These are phyloP conservation scores for Lachnellula hyalina DNA, from an alignment of 2,329 filamentous ascomycete genomes.

Conservation along the genomic window DNA sequence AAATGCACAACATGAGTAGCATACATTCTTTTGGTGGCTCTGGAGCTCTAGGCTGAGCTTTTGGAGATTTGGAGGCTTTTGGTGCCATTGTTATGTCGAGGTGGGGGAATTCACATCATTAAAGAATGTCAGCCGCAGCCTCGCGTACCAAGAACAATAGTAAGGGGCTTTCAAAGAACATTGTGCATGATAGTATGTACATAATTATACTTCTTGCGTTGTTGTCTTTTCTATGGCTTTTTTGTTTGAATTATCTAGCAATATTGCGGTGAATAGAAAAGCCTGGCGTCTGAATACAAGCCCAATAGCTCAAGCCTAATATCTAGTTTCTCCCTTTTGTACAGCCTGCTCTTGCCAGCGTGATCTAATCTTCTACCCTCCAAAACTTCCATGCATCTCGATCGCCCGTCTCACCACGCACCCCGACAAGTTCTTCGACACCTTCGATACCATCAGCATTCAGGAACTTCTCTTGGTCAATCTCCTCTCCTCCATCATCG, in stretches of 20 bases:
- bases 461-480: conserved; percentile 83
- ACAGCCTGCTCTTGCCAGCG: conserved; percentile 20
- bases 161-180: conserved; percentile 6
- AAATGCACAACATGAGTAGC: not conserved
- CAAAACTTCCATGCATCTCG: conserved; percentile 84
- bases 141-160: conserved; percentile 18
- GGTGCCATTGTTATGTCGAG: conserved; percentile 23
- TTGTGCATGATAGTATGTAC: not conserved
- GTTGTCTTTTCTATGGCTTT: too few relatives aligned
- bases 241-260: not conserved
- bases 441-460: conserved; percentile 78
- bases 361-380: conserved; percentile 49
- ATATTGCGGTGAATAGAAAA: not conserved
- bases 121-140: conserved; percentile 19
- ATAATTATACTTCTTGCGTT: not conserved
- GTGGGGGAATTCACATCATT: conserved; percentile 14
- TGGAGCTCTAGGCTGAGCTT: conserved; percentile 18
- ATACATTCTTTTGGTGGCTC: conserved; percentile 22
- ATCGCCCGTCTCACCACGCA: conserved; percentile 61
- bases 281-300: not conserved
- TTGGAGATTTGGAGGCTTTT: conserved; percentile 20
- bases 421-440: conserved; percentile 82
- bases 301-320: not conserved
- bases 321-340: not conserved
- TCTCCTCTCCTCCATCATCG: conserved; percentile 79